These are phyloP conservation scores for Cordyceps pruinosa DNA, from an alignment of 2,329 filamentous ascomycete genomes.

Conservation along the genomic window DNA sequence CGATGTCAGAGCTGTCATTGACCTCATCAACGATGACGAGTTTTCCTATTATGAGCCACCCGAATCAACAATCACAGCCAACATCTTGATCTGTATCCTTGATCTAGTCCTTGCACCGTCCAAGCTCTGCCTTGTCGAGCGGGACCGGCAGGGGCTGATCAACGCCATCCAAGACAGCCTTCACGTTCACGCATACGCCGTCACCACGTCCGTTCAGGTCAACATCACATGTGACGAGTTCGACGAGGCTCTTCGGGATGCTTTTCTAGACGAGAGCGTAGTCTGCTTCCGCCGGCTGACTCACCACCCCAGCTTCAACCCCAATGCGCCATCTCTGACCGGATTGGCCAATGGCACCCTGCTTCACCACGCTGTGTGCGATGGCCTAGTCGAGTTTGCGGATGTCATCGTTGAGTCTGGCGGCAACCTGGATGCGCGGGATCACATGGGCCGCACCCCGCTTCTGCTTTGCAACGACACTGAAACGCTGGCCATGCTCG, in stretches of 20 bases:
- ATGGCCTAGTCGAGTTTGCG: constrained; percentile 21
- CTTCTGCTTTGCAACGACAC: constrained; percentile 27
- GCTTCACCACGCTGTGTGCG: constrained; percentile 26
- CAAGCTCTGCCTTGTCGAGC: not conserved
- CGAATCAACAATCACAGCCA: not conserved
- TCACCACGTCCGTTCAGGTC: not conserved
- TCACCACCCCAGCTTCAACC: constrained; percentile 26
- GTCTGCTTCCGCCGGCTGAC: constrained; percentile 22
- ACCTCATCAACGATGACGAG: constrained; percentile 7
- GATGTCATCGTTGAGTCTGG: constrained; percentile 22
- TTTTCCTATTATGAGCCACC: not conserved
- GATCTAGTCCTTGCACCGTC: constrained; percentile 10
- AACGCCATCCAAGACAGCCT: not conserved
- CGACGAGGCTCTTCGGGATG: constrained; percentile 17
- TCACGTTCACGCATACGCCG: not conserved
- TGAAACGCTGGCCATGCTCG: constrained; percentile 20
- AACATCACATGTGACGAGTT: constrained; percentile 18
- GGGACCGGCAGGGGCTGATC: not conserved
- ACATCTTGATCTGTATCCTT: constrained; percentile 5
- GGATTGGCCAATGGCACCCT: constrained; percentile 20
- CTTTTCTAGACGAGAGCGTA: constrained; percentile 22
- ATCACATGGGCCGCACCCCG: constrained; percentile 27
- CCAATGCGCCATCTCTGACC: constrained; percentile 18
- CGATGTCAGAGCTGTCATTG: constrained; percentile 16
- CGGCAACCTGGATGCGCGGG: constrained; percentile 22